Percentiles rank a stretch among this genome's conserved stretches.
Evolutionary conservation across 495 filamentous ascomycete genomes (phyloP).

Genomic region (Podospora tetraspora): DNA sequence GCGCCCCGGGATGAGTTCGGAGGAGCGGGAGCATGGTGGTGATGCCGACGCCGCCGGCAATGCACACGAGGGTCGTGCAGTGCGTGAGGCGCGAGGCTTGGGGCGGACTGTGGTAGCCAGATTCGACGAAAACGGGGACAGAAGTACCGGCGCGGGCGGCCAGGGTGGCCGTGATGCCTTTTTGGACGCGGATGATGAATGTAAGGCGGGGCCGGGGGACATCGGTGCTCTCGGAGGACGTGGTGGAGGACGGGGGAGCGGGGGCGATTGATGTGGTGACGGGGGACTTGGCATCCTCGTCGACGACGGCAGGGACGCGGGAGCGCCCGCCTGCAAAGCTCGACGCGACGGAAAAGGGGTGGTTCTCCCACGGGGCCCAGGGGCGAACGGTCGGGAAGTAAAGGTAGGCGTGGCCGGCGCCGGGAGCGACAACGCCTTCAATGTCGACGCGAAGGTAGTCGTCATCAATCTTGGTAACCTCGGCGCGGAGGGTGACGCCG

Average conservation of each 20-base stretch:
- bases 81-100: neutral
- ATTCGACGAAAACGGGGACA: constrained; percentile 3
- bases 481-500: constrained; percentile 26
- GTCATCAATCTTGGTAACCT: constrained; percentile 30
- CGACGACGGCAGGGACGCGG: neutral
- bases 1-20: neutral
- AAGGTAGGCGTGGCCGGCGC: constrained; percentile 35
- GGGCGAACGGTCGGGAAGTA: constrained; percentile 41
- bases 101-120: neutral
- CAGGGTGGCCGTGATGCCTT: neutral
- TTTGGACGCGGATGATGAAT: neutral
- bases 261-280: neutral
- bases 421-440: constrained; percentile 23
- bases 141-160: constrained; percentile 1
- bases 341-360: constrained; percentile 37
- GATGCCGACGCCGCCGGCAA: constrained; percentile 9
- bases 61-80: constrained; percentile 6
- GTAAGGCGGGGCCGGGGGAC: neutral
- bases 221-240: neutral
- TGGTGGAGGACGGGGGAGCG: neutral
- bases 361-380: constrained; percentile 40
- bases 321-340: constrained; percentile 1
- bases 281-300: neutral
- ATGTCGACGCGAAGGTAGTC: constrained; percentile 38
- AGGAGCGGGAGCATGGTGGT: neutral